Evolutionary conservation across 2,329 filamentous ascomycete genomes (phyloP), one percentile per base, ranked within the genome.

Genomic region (Apiospora hydei): DNA sequence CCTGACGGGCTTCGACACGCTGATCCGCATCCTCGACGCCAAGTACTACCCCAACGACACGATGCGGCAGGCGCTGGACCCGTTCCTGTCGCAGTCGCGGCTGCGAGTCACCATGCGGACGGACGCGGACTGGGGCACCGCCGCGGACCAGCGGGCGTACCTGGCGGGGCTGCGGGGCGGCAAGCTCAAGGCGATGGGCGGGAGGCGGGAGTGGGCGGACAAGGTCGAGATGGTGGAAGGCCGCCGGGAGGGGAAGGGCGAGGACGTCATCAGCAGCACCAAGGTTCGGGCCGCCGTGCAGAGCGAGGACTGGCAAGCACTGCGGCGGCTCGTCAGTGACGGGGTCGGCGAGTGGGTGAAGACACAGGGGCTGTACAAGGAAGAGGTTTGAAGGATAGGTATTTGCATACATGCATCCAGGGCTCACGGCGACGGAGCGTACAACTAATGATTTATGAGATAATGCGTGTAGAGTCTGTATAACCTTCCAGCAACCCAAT

Each of bases 1-100:
- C 77, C 87, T 95, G 2, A 88, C 90, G 1, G 94, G 94, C 41
- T 96, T 90, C 79, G 93, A 96, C 77, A 96, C 93, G 0, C 82
- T 95, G 8, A 89, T 92, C 21, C 88, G 93, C 26, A 89, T 96
- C 70, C 89, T 93, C 70, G 85, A 93, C 68, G 88, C 92, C 0
- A 93, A 92, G 79, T 96, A 96, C 82, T 94, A 94, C 78, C 74
- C 84, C 77, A 47, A 80, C 71, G 78, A 73, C 72, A n/a, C 78
- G 76, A 88, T 92, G 74, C 84, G 89, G 16, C 81, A 80, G 0
- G 88, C 88, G 0, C 84, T 96, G 2, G 83, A 83, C 1, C 89
- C 90, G 0, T 93, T 94, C 78, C 91, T 95, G 74, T 82, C 83
- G 1, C 85, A 85, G 16, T 88, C 93, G 70, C 84, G 85, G 71